Evolutionary conservation across 2,329 filamentous ascomycete genomes (phyloP).

Genomic region (Aspergillus sp.): DNA sequence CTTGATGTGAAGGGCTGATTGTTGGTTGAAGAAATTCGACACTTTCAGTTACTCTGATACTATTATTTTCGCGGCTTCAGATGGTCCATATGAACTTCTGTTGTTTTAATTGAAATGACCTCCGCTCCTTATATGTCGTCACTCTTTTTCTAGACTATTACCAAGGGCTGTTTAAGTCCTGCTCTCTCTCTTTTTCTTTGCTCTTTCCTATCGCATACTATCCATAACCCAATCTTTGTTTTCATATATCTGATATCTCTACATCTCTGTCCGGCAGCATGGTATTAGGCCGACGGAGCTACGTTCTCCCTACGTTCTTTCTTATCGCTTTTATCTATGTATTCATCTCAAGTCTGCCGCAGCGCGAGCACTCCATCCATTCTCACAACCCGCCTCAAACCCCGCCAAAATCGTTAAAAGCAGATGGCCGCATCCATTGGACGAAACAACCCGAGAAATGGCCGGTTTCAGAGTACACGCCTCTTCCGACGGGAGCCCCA

Average conservation of each 20-base stretch:
- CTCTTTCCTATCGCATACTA: not conserved
- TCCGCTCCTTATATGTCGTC: conserved; percentile 1
- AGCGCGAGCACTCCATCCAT: conserved; percentile 16
- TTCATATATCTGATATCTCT: not conserved
- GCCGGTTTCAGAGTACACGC: conserved; percentile 69
- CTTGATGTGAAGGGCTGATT: not conserved
- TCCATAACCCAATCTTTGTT: not conserved
- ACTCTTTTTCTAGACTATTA: not conserved
- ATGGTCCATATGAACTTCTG: not conserved
- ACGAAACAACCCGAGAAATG: conserved; percentile 70
- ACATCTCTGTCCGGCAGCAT: conserved; percentile 15
- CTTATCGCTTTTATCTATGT: conserved; percentile 26
- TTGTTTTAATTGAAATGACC: conserved; percentile 3
- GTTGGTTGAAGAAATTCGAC: not conserved
- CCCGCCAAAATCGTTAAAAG: conserved; percentile 1
- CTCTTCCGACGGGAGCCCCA: conserved; percentile 69
- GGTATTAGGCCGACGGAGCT: conserved; percentile 27
- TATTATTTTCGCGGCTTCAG: not conserved
- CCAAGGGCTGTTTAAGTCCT: conserved; percentile 5
- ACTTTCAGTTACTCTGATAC: not conserved
- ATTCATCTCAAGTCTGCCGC: conserved; percentile 24
- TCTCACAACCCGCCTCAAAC: conserved; percentile 13
- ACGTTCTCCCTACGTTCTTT: conserved; percentile 25
- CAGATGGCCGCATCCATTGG: conserved; percentile 59
- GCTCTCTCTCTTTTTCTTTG: not conserved